Conservation (phyloP, 768 basidiomycete genomes). For the Boletus rubroflammeus region DNA sequence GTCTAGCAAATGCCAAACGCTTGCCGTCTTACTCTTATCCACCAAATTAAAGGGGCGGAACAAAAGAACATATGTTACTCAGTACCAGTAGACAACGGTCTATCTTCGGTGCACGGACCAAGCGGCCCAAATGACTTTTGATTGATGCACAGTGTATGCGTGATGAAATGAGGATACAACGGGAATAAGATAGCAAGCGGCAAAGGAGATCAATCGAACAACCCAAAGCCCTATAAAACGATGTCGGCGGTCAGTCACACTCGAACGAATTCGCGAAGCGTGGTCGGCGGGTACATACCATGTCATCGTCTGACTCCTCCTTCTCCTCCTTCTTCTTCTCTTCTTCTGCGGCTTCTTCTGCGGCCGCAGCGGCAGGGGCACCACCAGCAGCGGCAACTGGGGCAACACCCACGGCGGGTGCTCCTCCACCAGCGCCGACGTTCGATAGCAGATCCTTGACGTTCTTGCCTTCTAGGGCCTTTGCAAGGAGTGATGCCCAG, state of each 20-base stretch:
- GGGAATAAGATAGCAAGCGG: conserved; percentile 26
- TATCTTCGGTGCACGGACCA: conserved; percentile 13
- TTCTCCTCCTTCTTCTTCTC: conserved; percentile 86
- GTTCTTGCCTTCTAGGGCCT: conserved; percentile 97
- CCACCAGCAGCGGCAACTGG: conserved; percentile 51
- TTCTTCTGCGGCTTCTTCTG: conserved; percentile 73
- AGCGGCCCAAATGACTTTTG: conserved; percentile 18
- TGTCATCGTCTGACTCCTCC: conserved; percentile 85
- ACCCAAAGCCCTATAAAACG: conserved; percentile 80
- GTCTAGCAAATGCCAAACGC: neutral
- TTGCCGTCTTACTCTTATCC: neutral
- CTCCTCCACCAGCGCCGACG: conserved; percentile 90
- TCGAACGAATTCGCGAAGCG: neutral
- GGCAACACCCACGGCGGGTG: conserved; percentile 61
- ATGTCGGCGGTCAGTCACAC: neutral
- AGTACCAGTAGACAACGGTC: neutral
- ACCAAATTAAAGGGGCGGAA: neutral
- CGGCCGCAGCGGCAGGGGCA: conserved; percentile 61
- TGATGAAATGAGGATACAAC: conserved; percentile 16
- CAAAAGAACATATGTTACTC: neutral
- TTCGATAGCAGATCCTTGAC: conserved; percentile 93
- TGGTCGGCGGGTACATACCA: conserved; percentile 7
- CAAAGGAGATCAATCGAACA: conserved; percentile 73
- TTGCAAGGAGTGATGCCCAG: conserved; percentile 96
- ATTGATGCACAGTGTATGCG: conserved; percentile 22